Percentiles rank a stretch among this genome's conserved stretches.
phyloP scores from a whole-genome alignment of 2,329 filamentous ascomycete species.

The Botryotinia narcissicola region DNA sequence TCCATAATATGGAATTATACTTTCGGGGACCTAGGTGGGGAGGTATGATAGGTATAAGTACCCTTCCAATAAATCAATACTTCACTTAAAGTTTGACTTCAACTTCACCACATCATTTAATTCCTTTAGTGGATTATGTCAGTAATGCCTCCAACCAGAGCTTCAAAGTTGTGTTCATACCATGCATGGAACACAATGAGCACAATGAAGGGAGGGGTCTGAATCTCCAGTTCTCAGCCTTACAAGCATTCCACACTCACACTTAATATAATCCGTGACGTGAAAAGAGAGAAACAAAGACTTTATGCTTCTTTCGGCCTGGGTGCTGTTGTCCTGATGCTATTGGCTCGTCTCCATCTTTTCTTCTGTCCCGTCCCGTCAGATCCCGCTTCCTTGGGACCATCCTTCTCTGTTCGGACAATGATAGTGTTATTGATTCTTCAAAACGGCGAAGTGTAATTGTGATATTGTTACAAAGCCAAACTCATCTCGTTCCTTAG shows the following conservation, averaged over 20 bases:
- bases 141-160: neutral
- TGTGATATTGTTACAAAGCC: constrained; percentile 5
- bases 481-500: neutral
- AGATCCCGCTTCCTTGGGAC: neutral
- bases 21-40: neutral
- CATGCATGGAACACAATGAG: neutral
- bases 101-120: neutral
- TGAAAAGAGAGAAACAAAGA: neutral
- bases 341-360: neutral
- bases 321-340: neutral
- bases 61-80: neutral
- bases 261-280: neutral
- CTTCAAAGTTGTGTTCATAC: neutral
- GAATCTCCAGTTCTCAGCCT: neutral
- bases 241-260: neutral
- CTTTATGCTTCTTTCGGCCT: neutral
- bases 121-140: neutral
- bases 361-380: neutral
- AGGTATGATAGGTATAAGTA: neutral
- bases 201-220: neutral
- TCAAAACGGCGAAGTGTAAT: neutral
- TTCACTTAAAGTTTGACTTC: neutral
- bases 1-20: neutral
- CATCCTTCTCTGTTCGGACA: neutral
- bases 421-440: neutral